Base-by-base conservation (phyloP, 257 asterid species). In the Henckelia pumila region DNA sequence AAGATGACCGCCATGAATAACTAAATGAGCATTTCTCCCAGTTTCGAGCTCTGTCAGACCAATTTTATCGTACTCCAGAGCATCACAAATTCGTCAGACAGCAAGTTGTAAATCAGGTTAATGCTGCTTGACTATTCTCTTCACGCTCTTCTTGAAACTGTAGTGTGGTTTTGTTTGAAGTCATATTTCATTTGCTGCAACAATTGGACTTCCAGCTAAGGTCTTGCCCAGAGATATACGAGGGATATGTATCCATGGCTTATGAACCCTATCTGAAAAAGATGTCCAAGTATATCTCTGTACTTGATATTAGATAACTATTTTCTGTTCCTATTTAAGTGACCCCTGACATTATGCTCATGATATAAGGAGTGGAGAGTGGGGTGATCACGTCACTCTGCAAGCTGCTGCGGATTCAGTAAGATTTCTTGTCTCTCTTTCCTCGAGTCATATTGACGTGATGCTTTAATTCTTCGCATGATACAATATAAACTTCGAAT, bases 401-500 rank as follows among this genome's bases (percentile, higher is more conserved):
- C 99, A 90, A 83, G 99, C 99, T 68, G 96, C 99, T 75, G 91
- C 99, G 20, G 99, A 93, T 84, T 86, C 92, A 35, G 99, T 93
- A 88, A 30, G 79, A 68, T 68, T 33, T 64, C 53, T 64, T 23
- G 17, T 50, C 56, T 68, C 70, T 32, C 64, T 67, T 60, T 17
- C 61, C 55, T 10, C 28, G 53, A 20, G 3, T 11, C n/a, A 59
- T n/a, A 59, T 28, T 29, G 4, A n/a, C 17, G 16, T 37, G 26
- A 20, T 30, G 35, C 58, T 26, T 30, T 22, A n/a, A 6, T 59
- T 35, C 22, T 59, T 53, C 19, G 9, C 28, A 8, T 44, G 44
- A 16, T 47, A 47, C 21, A 17, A 16, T 1, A 47, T 16, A 47
- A 40, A 14, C 13, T 40, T 40, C 3, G 50, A 40, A 11, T 11